Evolutionary conservation across 352 stramenopile genomes (phyloP).

Genomic region (Globisporangium nagaii): DNA sequence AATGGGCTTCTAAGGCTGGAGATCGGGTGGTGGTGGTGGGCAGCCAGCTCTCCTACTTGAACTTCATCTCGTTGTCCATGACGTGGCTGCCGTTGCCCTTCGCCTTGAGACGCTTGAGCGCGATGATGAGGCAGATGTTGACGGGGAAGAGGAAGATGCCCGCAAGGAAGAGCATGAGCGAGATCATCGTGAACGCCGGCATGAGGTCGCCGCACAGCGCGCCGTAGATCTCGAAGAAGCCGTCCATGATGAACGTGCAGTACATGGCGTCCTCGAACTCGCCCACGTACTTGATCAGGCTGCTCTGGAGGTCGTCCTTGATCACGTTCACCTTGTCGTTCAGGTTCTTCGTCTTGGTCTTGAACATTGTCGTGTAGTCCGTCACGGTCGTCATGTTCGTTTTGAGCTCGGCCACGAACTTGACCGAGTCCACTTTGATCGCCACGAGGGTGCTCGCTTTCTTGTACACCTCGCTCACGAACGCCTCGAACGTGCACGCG

Average conservation of each 20-base stretch:
- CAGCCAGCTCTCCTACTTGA: no score
- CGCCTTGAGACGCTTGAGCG: slow-evolving; percentile 51
- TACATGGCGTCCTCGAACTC: slow-evolving; percentile 59
- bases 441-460: slow-evolving; percentile 5
- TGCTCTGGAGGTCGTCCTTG: slow-evolving; percentile 28
- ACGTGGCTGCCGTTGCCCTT: slow-evolving; percentile 39
- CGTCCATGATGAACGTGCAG: slow-evolving; percentile 47
- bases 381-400: slow-evolving; percentile 26
- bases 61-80: slow-evolving; percentile 59
- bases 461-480: slow-evolving; percentile 14
- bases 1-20: no score
- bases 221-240: slow-evolving; percentile 45
- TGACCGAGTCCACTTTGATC: slow-evolving; percentile 16
- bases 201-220: slow-evolving; percentile 55
- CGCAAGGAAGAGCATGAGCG: slow-evolving; percentile 64
- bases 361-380: slow-evolving; percentile 19
- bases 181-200: slow-evolving; percentile 67
- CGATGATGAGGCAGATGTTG: slow-evolving; percentile 68
- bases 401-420: slow-evolving; percentile 27
- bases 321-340: slow-evolving; percentile 36
- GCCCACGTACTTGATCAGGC: slow-evolving; percentile 44
- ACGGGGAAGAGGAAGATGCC: slow-evolving; percentile 62
- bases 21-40: no score
- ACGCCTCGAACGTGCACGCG: slow-evolving; percentile 11
- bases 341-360: slow-evolving; percentile 32